Percentiles rank a stretch among this genome's conserved stretches.
Conservation (phyloP, 257 asterid genomes). For the Ilex aquifolium region DNA sequence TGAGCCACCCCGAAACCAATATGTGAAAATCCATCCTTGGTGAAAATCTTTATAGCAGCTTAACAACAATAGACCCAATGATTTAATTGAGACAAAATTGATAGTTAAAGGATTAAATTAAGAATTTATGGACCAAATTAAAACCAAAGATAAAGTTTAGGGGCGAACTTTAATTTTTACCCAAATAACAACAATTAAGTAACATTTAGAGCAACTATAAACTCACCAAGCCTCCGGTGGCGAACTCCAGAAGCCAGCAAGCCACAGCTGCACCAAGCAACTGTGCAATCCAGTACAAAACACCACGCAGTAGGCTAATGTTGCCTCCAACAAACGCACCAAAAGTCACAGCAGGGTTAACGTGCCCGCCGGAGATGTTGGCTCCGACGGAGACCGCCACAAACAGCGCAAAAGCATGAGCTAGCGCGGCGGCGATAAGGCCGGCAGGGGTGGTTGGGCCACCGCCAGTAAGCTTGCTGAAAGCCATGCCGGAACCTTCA, state of each 20-base stretch:
- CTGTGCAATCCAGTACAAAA: conserved; percentile 41
- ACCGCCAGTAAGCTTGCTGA: conserved; percentile 20
- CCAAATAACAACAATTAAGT: too few species aligned
- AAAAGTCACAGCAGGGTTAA: conserved; percentile 35
- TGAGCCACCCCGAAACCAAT: too few species aligned
- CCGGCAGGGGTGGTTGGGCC: conserved; percentile 29
- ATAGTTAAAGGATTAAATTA: too few species aligned
- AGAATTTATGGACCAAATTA: too few species aligned
- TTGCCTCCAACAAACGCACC: conserved; percentile 36
- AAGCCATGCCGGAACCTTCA: conserved; percentile 37
- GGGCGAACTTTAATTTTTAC: too few species aligned
- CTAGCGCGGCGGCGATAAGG: conserved; percentile 24
- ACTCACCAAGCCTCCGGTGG: conserved; percentile 34
- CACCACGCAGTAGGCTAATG: conserved; percentile 32
- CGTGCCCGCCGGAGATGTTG: conserved; percentile 36
- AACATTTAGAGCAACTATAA: too few species aligned
- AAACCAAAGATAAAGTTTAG: too few species aligned
- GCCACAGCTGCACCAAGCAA: conserved; percentile 30
- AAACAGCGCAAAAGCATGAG: conserved; percentile 28
- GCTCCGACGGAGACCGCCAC: conserved; percentile 31
- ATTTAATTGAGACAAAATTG: too few species aligned
- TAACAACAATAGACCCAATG: too few species aligned
- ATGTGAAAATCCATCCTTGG: too few species aligned
- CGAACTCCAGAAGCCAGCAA: conserved; percentile 28
- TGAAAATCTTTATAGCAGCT: too few species aligned